Base-by-base conservation (phyloP, 1,284 basidiomycete genomes). In the Ustilago cynodontis region DNA sequence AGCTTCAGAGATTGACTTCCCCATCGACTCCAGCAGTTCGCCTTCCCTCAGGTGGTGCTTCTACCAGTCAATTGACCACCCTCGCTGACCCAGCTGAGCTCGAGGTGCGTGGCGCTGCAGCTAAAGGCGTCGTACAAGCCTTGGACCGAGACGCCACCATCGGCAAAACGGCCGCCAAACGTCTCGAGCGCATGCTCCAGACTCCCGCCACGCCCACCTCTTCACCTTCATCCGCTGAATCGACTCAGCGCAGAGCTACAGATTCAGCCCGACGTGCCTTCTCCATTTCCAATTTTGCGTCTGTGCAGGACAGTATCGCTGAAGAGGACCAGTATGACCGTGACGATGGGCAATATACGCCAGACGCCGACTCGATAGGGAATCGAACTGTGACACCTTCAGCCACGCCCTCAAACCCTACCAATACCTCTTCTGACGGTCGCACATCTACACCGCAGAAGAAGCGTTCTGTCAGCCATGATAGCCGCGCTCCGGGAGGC, bases 151-250 rank as follows among this genome's bases (percentile, higher is more conserved):
- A 78, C 33, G 71, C 74, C 18, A 81, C 79, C 18, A 81, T 81
- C 16, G 76, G 79, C 16, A 81, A 81, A 55, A 77, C 77, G 5
- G 79, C 79, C 2, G 79, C 74, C 20, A 81, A 77, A 59, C 64
- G 79, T 18, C 64, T 81, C 10, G 79, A 81, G 33, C 65, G 71
- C 20, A 71, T 79, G 62, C 71, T 81, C 5, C 70, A 71, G n/a
- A 56, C 60, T 13, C 65, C 72, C 14, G 39, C 65, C 22, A 37
- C 54, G 31, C 65, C 68, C 13, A 59, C 35, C 9, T 50, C 72
- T 49, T 66, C 64, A 9, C 64, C 72, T 9, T 39, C 62, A 1
- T 62, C 66, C 13, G 37, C 57, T 9, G 64, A 45, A 20, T 35
- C 64, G 4, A 35, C 59, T 31, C 52, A 45, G 31, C 70, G 51